Base-by-base conservation (phyloP, 2,329 filamentous ascomycete genomes). In the Cordyceps tenuipes region DNA sequence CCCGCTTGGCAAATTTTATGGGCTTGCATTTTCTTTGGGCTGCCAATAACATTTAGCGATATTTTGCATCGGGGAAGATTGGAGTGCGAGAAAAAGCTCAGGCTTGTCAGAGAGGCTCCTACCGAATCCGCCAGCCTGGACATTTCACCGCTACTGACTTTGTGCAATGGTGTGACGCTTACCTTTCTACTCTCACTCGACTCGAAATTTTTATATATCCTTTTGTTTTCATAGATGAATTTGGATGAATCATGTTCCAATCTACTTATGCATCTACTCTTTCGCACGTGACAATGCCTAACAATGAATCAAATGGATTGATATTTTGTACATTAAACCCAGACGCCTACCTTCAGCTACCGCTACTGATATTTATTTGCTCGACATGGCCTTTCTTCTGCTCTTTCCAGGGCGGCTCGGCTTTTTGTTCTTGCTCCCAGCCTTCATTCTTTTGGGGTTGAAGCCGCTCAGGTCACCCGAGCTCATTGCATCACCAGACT, bases 401-500 rank as follows among this genome's bases (percentile, higher is more conserved):
- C 70, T 76, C 75, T 84, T 84, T 31, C 82, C 81, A 26, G 76
- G 72, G 62, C 80, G 70, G 60, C 69, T 65, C 29, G 67, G 65
- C 66, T 69, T 72, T 66, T 72, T 75, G 58, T 66, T 61, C 61
- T 64, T 65, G 26, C 71, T 67, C 19, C 72, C 69, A 17, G 77
- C 80, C 81, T 96, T 96, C 90, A 96, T 96, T 76, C 68, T 89
- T 79, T 87, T 91, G 43, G 81, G 82, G 59, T 87, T 91, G 77
- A 95, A 97, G 1, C 83, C 85, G 63, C 84, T 84, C 66, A 95
- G 76, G 72, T 99, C 94, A 63, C 84, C 87, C 51, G 86, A 91
- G 65, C 90, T 95, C 63, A 82, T 71, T 53, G 92, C 91, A 74
- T 97, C 92, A 66, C 91, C 91, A 63, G 91, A 96, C 84, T 99